Conservation (phyloP, 2,329 filamentous ascomycete species). For the Epichloe elymi region DNA sequence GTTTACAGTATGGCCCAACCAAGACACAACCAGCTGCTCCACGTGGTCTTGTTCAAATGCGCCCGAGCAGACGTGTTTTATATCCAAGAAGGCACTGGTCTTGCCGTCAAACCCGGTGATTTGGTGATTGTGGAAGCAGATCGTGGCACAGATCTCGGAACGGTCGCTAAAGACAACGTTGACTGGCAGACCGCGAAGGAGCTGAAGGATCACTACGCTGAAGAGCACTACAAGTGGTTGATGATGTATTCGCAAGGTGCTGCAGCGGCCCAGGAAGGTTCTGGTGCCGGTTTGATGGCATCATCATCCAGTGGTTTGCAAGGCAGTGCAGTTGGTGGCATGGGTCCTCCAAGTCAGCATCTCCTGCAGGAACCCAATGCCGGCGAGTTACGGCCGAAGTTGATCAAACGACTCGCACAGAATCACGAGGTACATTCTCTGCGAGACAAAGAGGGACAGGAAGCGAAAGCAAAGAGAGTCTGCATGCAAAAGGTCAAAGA, state of each 20-base stretch:
- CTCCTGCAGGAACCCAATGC: slow-evolving; percentile 57
- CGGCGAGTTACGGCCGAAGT: slow-evolving; percentile 79
- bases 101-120: slow-evolving; percentile 82
- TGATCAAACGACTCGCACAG: slow-evolving; percentile 91
- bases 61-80: slow-evolving; percentile 93
- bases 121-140: slow-evolving; percentile 96
- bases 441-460: slow-evolving; percentile 91
- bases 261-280: slow-evolving; percentile 45
- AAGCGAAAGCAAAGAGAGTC: slow-evolving; percentile 92
- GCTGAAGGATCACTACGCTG: slow-evolving; percentile 78
- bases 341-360: slow-evolving; percentile 63
- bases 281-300: slow-evolving; percentile 49
- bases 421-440: slow-evolving; percentile 80
- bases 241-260: slow-evolving; percentile 95
- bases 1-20: slow-evolving; percentile 49
- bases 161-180: slow-evolving; percentile 77
- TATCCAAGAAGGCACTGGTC: slow-evolving; percentile 85
- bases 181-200: slow-evolving; percentile 81
- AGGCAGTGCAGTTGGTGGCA: slow-evolving; percentile 61
- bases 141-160: slow-evolving; percentile 87
- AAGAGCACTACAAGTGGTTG: slow-evolving; percentile 95
- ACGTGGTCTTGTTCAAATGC: slow-evolving; percentile 94
- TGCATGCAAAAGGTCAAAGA: slow-evolving; percentile 96
- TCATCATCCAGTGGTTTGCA: slow-evolving; percentile 49
- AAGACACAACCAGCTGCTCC: slow-evolving; percentile 57